Evolutionary conservation across 352 stramenopile species (phyloP).

Genomic region (Globisporangium irregulare): DNA sequence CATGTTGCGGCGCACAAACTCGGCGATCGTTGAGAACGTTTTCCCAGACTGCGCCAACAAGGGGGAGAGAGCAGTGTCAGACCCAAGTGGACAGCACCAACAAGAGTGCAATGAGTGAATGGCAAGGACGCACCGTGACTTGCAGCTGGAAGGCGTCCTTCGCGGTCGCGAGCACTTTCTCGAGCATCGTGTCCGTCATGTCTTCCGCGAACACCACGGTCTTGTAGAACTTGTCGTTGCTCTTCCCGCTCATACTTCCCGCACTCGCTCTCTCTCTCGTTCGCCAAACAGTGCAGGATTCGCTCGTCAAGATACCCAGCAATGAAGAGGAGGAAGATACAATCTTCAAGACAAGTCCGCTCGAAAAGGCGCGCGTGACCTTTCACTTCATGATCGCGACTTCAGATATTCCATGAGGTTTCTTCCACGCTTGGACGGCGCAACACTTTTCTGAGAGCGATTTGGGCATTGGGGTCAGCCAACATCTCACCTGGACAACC

Average conservation of each 20-base stretch:
- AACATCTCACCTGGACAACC: too few species aligned
- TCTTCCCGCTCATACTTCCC: slow-evolving; percentile 50
- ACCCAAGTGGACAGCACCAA: not conserved
- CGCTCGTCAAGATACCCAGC: not conserved
- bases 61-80: not conserved
- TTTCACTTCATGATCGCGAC: too few species aligned
- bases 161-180: slow-evolving; percentile 87
- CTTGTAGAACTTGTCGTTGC: slow-evolving; percentile 87
- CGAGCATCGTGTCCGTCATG: slow-evolving; percentile 93
- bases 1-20: slow-evolving; percentile 91
- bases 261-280: not conserved
- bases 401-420: too few species aligned
- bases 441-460: too few species aligned
- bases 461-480: too few species aligned
- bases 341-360: not conserved
- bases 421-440: too few species aligned
- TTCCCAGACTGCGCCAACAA: slow-evolving; percentile 68
- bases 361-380: not conserved
- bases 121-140: slow-evolving; percentile 49
- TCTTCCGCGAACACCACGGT: slow-evolving; percentile 93
- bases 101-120: not conserved
- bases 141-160: slow-evolving; percentile 91
- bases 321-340: not conserved
- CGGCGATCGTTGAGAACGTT: slow-evolving; percentile 90
- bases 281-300: too few species aligned